A percentile compares a stretch with the other conserved stretches of the same genome.
phyloP scores from a whole-genome alignment of 257 asterid species.

The Craterostigma plantagineum region DNA sequence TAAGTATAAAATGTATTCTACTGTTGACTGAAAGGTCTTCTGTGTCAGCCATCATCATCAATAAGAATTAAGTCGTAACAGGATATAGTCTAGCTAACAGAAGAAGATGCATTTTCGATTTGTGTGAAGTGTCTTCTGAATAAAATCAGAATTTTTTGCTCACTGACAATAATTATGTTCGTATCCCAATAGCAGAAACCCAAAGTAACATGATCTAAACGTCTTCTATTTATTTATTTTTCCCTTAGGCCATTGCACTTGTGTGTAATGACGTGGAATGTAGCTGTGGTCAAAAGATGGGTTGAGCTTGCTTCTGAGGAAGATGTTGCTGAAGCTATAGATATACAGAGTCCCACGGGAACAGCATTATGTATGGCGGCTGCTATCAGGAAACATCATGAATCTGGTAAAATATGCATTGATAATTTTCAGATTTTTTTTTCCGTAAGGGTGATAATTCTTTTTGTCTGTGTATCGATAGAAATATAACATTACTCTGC shows the following conservation, averaged over 20 bases:
- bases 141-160: too few species aligned
- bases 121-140: too few species aligned
- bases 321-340: slow-evolving; percentile 67
- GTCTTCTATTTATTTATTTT: not conserved
- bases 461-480: not conserved
- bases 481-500: too few species aligned
- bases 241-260: slow-evolving; percentile 83
- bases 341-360: slow-evolving; percentile 77
- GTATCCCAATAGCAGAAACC: too few species aligned
- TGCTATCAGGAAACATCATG: slow-evolving; percentile 78
- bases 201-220: not conserved
- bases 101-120: too few species aligned
- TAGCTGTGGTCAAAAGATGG: slow-evolving; percentile 82
- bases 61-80: too few species aligned
- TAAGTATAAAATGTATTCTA: slow-evolving; percentile 26
- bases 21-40: too few species aligned
- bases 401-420: slow-evolving; percentile 41
- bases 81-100: too few species aligned
- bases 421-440: not conserved
- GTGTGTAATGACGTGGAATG: slow-evolving; percentile 82
- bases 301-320: slow-evolving; percentile 68
- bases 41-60: too few species aligned
- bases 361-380: slow-evolving; percentile 98
- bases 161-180: too few species aligned
- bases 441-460: not conserved